phyloP scores from a whole-genome alignment of 371 early-diverging fungal species.

The Mucor plumbeus region DNA sequence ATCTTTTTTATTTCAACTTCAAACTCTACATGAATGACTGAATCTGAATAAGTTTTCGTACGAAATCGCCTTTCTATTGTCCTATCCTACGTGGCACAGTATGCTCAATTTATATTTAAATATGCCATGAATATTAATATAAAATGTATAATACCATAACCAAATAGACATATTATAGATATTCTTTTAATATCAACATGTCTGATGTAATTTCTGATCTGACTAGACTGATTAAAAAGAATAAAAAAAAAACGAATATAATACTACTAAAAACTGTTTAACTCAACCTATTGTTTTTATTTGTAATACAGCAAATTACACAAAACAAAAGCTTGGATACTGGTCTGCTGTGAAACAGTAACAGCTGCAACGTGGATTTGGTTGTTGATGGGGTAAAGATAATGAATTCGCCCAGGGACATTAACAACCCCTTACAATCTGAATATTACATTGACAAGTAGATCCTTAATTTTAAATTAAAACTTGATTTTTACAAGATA shows the following conservation, averaged over 20 bases:
- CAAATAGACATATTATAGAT: not conserved
- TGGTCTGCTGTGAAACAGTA: constrained; percentile 7
- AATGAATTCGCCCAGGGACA: not conserved
- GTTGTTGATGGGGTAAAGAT: constrained; percentile 8
- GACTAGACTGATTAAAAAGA: not conserved
- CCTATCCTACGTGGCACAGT: constrained; percentile 4
- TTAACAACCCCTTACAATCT: not conserved
- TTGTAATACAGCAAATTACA: not conserved
- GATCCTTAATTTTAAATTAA: not conserved
- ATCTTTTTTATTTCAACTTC: constrained; percentile 7
- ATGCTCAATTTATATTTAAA: not conserved
- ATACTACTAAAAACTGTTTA: not conserved
- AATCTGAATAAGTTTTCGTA: not conserved
- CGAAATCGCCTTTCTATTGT: constrained; percentile 2
- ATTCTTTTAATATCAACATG: not conserved
- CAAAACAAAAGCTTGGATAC: constrained; percentile 10
- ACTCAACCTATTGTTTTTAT: constrained; percentile 6
- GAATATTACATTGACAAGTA: not conserved
- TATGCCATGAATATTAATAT: not conserved
- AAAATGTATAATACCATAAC: too few species aligned
- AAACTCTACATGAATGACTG: constrained; percentile 2
- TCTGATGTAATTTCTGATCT: not conserved
- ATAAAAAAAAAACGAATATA: not conserved
- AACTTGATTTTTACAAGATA: not conserved
- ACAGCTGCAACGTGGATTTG: constrained; percentile 15